Conservation (phyloP, 441 rosid genomes). For the Eutrema salsugineum region DNA sequence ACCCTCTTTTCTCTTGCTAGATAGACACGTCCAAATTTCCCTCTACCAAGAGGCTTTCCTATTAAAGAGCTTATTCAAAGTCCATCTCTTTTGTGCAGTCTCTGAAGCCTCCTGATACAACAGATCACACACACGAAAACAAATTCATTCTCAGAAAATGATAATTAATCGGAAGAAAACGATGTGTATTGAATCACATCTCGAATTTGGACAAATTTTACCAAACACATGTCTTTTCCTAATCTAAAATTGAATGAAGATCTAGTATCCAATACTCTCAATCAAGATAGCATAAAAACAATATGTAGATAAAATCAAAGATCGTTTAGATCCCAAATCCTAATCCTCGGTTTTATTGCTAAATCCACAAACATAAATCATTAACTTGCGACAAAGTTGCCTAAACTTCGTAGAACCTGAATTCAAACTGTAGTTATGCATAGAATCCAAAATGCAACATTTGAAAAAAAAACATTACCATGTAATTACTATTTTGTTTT, state of each 20-base stretch:
- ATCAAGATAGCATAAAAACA: too few species aligned
- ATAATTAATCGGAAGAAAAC: neutral
- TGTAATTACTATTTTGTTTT: neutral
- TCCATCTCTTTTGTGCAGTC: conserved; percentile 71
- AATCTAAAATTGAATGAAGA: neutral
- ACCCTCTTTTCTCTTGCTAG: conserved; percentile 90
- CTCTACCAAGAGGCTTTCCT: conserved; percentile 96
- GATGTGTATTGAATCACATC: neutral
- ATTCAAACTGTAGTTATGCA: conserved; percentile 17
- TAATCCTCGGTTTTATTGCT: neutral
- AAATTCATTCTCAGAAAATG: neutral
- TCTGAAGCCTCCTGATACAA: conserved; percentile 56
- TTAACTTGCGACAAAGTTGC: conserved; percentile 52
- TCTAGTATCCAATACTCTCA: neutral
- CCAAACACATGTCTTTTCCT: neutral
- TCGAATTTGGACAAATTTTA: neutral
- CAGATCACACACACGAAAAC: neutral
- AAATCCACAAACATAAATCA: neutral
- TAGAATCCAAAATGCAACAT: neutral
- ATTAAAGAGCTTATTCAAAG: too few species aligned
- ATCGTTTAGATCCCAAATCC: neutral
- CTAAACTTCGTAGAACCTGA: conserved; percentile 88
- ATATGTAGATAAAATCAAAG: too few species aligned
- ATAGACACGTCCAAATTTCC: conserved; percentile 93
- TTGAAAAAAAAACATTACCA: neutral